phyloP scores from a whole-genome alignment of 2,329 filamentous ascomycete genomes.

The Fusarium virguliforme region DNA sequence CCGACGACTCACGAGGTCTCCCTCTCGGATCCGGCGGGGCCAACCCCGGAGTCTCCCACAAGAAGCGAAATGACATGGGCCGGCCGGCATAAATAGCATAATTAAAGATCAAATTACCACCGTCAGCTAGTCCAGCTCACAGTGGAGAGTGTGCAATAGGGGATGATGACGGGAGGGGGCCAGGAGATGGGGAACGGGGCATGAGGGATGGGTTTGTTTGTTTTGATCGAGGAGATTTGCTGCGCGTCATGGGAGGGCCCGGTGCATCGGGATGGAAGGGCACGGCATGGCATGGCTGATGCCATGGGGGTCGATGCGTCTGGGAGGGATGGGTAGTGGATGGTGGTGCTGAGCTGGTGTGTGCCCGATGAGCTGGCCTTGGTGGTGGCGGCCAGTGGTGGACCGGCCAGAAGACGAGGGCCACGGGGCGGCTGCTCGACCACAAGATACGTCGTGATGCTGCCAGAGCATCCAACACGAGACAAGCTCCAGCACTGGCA shows the following conservation, averaged over 20 bases:
- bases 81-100: constrained; percentile 52
- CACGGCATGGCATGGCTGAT: constrained; percentile 27
- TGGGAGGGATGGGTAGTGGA: constrained; percentile 16
- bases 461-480: constrained; percentile 1
- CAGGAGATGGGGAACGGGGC: constrained; percentile 6
- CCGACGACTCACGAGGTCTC: constrained; percentile 27
- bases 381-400: constrained; percentile 22
- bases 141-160: constrained; percentile 49
- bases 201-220: constrained; percentile 48
- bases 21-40: constrained; percentile 44
- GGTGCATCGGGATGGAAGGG: constrained; percentile 41
- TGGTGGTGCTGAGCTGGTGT: constrained; percentile 27
- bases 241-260: constrained; percentile 48
- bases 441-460: constrained; percentile 5
- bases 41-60: constrained; percentile 50
- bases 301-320: constrained; percentile 26
- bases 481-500: constrained; percentile 26
- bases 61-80: constrained; percentile 55
- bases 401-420: constrained; percentile 34
- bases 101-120: constrained; percentile 52
- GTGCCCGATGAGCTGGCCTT: constrained; percentile 43
- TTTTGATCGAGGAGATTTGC: constrained; percentile 52
- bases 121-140: constrained; percentile 41
- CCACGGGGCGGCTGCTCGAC: constrained; percentile 36
- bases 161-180: constrained; percentile 22